A percentile compares a stretch with the other conserved stretches of the same genome.
Evolutionary conservation across 2,329 filamentous ascomycete species (phyloP).

Genomic region (Talaromyces marneffei): DNA sequence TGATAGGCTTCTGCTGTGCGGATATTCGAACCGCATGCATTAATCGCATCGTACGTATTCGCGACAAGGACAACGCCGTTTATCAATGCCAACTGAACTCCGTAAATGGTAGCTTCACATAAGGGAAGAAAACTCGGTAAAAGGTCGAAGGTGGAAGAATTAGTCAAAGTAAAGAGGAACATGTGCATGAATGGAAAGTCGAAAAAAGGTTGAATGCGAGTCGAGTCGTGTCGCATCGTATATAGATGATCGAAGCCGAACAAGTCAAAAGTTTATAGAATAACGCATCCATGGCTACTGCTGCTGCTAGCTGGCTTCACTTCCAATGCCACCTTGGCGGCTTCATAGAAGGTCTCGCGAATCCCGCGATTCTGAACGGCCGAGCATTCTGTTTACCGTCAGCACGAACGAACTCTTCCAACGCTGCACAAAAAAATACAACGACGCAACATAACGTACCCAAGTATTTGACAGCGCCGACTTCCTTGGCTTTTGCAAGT

Average conservation of each 20-base stretch:
- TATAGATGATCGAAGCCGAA: neutral
- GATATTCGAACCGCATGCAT: neutral
- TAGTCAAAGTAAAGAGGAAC: constrained; percentile 4
- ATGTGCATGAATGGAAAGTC: constrained; percentile 12
- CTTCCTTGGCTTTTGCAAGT: constrained; percentile 81
- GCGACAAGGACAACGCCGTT: constrained; percentile 10
- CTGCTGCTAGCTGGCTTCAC: constrained; percentile 39
- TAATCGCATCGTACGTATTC: neutral
- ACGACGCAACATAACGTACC: constrained; percentile 48
- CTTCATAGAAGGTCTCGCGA: constrained; percentile 97
- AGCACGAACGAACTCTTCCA: no score
- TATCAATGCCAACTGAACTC: constrained; percentile 8
- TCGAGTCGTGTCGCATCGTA: neutral
- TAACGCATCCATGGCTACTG: constrained; percentile 32
- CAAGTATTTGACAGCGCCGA: constrained; percentile 88
- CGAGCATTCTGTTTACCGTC: constrained; percentile 66
- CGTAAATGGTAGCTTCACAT: neutral
- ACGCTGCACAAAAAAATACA: no score
- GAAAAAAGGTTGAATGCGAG: neutral
- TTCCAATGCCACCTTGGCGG: constrained; percentile 78
- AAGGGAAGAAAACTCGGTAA: neutral
- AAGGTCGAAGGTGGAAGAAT: neutral
- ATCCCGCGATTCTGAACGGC: constrained; percentile 97
- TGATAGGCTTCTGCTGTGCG: neutral
- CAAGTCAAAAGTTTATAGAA: constrained; percentile 25